Evolutionary conservation across 805 yeast species (phyloP).

Genomic region (Wickerhamiella allomyrinae): DNA sequence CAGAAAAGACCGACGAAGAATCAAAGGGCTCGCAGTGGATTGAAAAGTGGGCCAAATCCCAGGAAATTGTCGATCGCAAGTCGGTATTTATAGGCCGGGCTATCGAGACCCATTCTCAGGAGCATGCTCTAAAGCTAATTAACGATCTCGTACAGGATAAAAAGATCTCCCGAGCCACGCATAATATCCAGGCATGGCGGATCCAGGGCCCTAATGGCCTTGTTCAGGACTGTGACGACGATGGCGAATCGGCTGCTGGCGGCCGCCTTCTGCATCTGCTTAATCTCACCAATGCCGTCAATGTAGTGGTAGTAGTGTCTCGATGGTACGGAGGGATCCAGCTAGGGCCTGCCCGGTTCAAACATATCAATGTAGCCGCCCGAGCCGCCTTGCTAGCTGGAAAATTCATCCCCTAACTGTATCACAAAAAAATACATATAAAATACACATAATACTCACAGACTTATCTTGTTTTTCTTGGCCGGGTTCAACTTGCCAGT

Average conservation of each 20-base stretch:
- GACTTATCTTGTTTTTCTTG: not conserved
- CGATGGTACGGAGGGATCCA: slow-evolving; percentile 92
- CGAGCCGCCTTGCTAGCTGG: slow-evolving; percentile 68
- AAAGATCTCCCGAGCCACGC: slow-evolving; percentile 53
- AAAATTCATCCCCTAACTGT: slow-evolving; percentile 28
- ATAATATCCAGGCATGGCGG: slow-evolving; percentile 81
- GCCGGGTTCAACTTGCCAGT: not conserved
- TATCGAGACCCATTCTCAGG: slow-evolving; percentile 43
- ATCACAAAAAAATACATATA: too few relatives aligned
- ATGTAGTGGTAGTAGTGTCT: slow-evolving; percentile 72
- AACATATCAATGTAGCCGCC: slow-evolving; percentile 80
- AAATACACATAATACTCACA: too few relatives aligned
- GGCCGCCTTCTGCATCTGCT: slow-evolving; percentile 67
- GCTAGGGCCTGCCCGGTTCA: slow-evolving; percentile 80
- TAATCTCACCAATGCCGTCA: slow-evolving; percentile 56
- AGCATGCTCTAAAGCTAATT: slow-evolving; percentile 46
- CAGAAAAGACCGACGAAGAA: not conserved
- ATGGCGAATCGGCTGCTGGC: slow-evolving; percentile 96
- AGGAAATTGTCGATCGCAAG: slow-evolving; percentile 66
- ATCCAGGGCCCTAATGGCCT: slow-evolving; percentile 38
- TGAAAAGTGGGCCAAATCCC: slow-evolving; percentile 66
- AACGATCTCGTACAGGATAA: slow-evolving; percentile 45
- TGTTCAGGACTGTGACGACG: slow-evolving; percentile 85
- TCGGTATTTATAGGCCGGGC: slow-evolving; percentile 78
- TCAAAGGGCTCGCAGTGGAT: slow-evolving; percentile 18